Conservation (phyloP, 1,139 yeast genomes). For the Geotrichum bryndzae region DNA sequence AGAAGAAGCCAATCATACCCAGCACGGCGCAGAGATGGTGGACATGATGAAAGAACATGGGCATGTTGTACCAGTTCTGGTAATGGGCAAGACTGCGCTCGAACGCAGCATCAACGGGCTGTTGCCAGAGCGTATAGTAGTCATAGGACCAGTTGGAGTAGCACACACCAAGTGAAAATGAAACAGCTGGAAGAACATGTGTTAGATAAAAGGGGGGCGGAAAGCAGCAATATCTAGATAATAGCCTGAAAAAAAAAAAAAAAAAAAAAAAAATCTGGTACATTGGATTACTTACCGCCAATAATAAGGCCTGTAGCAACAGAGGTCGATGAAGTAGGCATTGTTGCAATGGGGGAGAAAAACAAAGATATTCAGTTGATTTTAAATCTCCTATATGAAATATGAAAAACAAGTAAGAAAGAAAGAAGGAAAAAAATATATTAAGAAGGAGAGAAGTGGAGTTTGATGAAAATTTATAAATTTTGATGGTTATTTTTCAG, state of each 20-base stretch:
- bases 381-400: background rate
- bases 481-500: background rate
- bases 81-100: constrained; percentile 66
- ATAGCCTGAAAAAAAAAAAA: background rate
- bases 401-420: background rate
- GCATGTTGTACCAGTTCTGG: constrained; percentile 61
- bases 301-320: constrained; percentile 36
- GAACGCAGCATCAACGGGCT: constrained; percentile 47
- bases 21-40: constrained; percentile 53
- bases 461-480: background rate
- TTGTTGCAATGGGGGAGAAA: constrained; percentile 5
- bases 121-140: constrained; percentile 64
- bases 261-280: background rate
- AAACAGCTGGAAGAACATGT: constrained; percentile 38
- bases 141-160: constrained; percentile 82
- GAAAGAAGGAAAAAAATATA: background rate
- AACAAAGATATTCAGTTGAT: background rate
- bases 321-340: constrained; percentile 34
- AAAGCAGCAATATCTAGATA: background rate
- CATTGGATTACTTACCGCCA: constrained; percentile 21
- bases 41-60: constrained; percentile 52
- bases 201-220: background rate
- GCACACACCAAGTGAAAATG: constrained; percentile 74
- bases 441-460: background rate
- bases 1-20: constrained; percentile 67